Evolutionary conservation across 139 green algal species (phyloP).

Genomic region (Parachlorella kessleri): DNA sequence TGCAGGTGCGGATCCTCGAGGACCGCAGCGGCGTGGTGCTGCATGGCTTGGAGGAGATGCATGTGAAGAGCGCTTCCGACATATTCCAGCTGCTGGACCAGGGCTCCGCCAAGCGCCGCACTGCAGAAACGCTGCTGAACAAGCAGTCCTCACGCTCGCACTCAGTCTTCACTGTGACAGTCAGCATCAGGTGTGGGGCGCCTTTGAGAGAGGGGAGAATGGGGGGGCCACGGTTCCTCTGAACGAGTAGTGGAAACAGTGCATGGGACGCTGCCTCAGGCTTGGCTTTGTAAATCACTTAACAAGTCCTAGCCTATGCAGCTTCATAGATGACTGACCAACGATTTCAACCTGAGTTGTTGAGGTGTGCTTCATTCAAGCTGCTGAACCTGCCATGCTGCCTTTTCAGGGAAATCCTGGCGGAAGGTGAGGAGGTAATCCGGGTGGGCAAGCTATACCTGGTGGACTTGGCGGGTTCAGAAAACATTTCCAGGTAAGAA

Average conservation of each 20-base stretch:
- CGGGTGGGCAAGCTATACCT: conserved; percentile 99
- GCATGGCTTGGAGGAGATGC: conserved; percentile 89
- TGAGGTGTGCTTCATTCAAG: too few species aligned
- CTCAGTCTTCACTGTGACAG: conserved; percentile 89
- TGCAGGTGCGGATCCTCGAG: conserved; percentile 76
- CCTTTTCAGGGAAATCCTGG: conserved; percentile 3
- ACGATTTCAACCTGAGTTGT: too few species aligned
- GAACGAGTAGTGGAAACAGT: too few species aligned
- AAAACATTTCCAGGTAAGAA: conserved; percentile 90
- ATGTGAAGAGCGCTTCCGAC: conserved; percentile 84
- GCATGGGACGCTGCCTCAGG: too few species aligned
- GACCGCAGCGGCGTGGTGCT: conserved; percentile 87
- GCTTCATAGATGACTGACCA: too few species aligned
- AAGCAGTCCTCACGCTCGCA: conserved; percentile 96
- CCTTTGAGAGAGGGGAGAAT: too few species aligned
- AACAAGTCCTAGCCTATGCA: too few species aligned
- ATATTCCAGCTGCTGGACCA: conserved; percentile 93
- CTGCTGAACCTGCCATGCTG: too few species aligned
- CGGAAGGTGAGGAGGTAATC: conserved; percentile 97
- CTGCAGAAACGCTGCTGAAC: conserved; percentile 97
- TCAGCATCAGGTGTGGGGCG: conserved; percentile 57
- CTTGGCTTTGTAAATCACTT: too few species aligned
- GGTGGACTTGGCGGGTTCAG: conserved; percentile 96
- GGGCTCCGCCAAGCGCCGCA: conserved; percentile 87
- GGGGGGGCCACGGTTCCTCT: too few species aligned